These are phyloP conservation scores for Psidium friedrichsthalianum DNA, from an alignment of 345 rosid species.

Conservation along the genomic window DNA sequence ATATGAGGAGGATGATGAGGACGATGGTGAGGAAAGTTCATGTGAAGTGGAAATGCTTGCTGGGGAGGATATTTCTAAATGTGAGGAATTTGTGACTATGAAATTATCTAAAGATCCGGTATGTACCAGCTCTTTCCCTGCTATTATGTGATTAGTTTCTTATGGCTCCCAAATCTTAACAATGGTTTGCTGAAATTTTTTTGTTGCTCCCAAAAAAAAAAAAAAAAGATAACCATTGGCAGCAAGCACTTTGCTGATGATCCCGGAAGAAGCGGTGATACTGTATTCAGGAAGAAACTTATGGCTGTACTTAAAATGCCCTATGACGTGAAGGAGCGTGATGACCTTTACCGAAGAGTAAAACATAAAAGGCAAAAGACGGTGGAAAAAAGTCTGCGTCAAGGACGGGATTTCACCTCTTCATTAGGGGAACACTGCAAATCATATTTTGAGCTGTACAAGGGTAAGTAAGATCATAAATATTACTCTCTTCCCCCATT, in stretches of 20 bases:
- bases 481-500: not conserved
- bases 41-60: slow-evolving; percentile 34
- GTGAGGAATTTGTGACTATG: slow-evolving; percentile 4
- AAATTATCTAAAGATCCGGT: slow-evolving; percentile 6
- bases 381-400: slow-evolving; percentile 14
- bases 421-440: not conserved
- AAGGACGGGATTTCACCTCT: slow-evolving; percentile 16
- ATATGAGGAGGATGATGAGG: slow-evolving; percentile 12
- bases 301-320: slow-evolving; percentile 33
- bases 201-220: slow-evolving; percentile 5
- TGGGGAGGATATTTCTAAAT: not conserved
- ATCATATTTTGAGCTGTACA: slow-evolving; percentile 42
- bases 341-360: slow-evolving; percentile 13
- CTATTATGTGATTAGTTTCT: slow-evolving; percentile 5
- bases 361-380: slow-evolving; percentile 7
- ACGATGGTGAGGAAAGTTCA: slow-evolving; percentile 9
- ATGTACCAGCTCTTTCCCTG: not conserved
- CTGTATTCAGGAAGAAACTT: slow-evolving; percentile 41
- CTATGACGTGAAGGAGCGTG: slow-evolving; percentile 26
- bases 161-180: not conserved
- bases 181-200: not conserved
- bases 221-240: slow-evolving; percentile 14
- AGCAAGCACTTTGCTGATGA: not conserved
- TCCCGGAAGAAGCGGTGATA: slow-evolving; percentile 2
- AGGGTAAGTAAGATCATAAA: slow-evolving; percentile 32